phyloP scores from a whole-genome alignment of 164 flowering plant species.

The Brasenia schreberi region DNA sequence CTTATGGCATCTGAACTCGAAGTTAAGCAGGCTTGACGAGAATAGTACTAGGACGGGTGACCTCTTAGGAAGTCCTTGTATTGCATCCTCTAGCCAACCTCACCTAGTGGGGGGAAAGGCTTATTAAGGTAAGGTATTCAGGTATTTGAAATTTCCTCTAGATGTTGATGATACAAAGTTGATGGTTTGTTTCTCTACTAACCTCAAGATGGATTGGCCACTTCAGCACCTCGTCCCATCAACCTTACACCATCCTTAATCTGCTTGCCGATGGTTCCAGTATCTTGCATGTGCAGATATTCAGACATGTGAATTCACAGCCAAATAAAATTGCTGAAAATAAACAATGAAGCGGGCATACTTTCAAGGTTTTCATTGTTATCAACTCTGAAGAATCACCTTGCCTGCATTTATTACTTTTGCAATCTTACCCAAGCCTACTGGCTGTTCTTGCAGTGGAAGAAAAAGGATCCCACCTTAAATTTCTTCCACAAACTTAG shows the following conservation, averaged over 20 bases:
- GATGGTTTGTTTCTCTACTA: constrained; percentile 3
- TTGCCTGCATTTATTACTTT: constrained; percentile 86
- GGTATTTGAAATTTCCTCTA: background rate
- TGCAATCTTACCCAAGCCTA: constrained; percentile 95
- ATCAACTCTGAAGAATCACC: constrained; percentile 89
- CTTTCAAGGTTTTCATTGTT: constrained; percentile 97
- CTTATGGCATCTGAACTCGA: too few relatives aligned
- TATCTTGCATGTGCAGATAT: constrained; percentile 31
- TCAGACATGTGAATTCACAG: background rate
- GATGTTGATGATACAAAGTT: too few relatives aligned
- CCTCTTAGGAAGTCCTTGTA: background rate
- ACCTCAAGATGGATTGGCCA: constrained; percentile 99
- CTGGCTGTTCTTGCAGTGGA: constrained; percentile 45
- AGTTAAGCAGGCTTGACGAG: too few relatives aligned
- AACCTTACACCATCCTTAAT: constrained; percentile 86
- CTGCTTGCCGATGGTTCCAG: constrained; percentile 82
- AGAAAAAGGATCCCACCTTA: background rate
- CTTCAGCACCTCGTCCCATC: constrained; percentile 94
- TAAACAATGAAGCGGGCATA: constrained; percentile 7
- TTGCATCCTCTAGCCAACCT: background rate
- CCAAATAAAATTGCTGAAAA: background rate
- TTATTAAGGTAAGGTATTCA: too few relatives aligned
- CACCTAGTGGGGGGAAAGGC: background rate
- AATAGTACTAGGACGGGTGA: too few relatives aligned
- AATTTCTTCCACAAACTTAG: background rate